These are phyloP conservation scores for Thraustochytrium striatum DNA, from an alignment of 352 stramenopile genomes.

Conservation along the genomic window DNA sequence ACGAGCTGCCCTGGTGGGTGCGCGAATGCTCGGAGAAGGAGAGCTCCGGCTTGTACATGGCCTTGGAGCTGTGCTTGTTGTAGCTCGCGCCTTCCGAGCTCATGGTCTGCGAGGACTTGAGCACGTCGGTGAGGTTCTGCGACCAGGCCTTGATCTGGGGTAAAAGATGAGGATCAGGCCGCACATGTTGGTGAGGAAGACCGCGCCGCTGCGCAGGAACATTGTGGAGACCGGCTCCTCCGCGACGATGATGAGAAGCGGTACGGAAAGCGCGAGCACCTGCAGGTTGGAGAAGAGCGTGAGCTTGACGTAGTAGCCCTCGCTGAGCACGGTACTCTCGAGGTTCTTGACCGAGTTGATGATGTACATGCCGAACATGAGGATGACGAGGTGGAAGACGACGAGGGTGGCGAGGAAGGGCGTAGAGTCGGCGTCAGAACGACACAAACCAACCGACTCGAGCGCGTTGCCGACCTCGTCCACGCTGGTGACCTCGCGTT, in stretches of 20 bases:
- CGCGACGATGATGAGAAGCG: constrained; percentile 44
- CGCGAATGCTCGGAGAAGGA: too few relatives aligned
- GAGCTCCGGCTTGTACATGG: too few relatives aligned
- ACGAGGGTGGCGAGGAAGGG: constrained; percentile 16
- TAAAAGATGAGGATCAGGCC: constrained; percentile 52
- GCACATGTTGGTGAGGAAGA: constrained; percentile 51
- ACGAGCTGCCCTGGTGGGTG: too few relatives aligned
- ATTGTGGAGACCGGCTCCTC: constrained; percentile 53
- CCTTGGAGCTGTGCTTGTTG: too few relatives aligned
- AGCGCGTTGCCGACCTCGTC: too few relatives aligned
- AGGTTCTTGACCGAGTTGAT: constrained; percentile 17
- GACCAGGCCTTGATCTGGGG: too few relatives aligned
- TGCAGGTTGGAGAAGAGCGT: constrained; percentile 46
- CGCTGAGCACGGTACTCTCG: not conserved
- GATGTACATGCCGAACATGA: constrained; percentile 30
- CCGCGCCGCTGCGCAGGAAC: too few relatives aligned
- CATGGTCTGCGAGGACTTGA: too few relatives aligned
- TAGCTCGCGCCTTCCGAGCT: too few relatives aligned
- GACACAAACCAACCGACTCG: not conserved
- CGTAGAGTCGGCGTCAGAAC: not conserved
- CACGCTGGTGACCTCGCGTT: not conserved
- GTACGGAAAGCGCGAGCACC: constrained; percentile 25
- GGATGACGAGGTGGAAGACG: constrained; percentile 38
- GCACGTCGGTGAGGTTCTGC: too few relatives aligned
- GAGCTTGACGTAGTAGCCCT: constrained; percentile 43